These are phyloP conservation scores for Capronia epimyces DNA, from an alignment of 2,329 filamentous ascomycete species.

Conservation along the genomic window DNA sequence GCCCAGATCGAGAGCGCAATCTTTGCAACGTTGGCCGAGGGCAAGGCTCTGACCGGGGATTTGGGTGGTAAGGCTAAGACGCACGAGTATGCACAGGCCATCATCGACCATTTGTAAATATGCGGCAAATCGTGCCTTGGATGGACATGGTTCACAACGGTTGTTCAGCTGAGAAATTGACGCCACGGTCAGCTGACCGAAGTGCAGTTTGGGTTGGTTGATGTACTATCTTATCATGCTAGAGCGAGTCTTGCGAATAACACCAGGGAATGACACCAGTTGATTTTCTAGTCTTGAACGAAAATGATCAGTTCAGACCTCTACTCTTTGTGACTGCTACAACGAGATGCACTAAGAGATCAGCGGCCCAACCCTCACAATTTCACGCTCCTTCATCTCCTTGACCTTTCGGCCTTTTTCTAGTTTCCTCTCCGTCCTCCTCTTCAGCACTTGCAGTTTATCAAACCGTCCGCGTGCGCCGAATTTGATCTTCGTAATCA, in stretches of 20 bases:
- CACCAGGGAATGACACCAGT: not conserved
- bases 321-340: not conserved
- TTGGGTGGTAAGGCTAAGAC: slow-evolving; percentile 96
- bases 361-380: slow-evolving; percentile 48
- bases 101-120: slow-evolving; percentile 61
- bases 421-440: slow-evolving; percentile 38
- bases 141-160: no score
- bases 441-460: slow-evolving; percentile 50
- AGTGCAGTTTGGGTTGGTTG: slow-evolving; percentile 3
- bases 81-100: slow-evolving; percentile 84
- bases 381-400: slow-evolving; percentile 34
- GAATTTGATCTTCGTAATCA: slow-evolving; percentile 88
- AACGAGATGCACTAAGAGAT: slow-evolving; percentile 10
- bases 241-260: slow-evolving; percentile 17
- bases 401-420: slow-evolving; percentile 32
- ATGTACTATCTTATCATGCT: slow-evolving; percentile 18
- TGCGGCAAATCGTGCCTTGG: no score
- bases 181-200: not conserved
- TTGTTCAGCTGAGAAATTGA: not conserved
- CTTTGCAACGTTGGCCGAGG: slow-evolving; percentile 91
- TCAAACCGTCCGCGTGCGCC: slow-evolving; percentile 65
- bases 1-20: slow-evolving; percentile 86
- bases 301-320: not conserved
- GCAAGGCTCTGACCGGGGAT: slow-evolving; percentile 92
- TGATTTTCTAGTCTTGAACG: not conserved